These are phyloP conservation scores for Penicillium macrosclerotiorum DNA, from an alignment of 495 filamentous ascomycete genomes.

Conservation along the genomic window DNA sequence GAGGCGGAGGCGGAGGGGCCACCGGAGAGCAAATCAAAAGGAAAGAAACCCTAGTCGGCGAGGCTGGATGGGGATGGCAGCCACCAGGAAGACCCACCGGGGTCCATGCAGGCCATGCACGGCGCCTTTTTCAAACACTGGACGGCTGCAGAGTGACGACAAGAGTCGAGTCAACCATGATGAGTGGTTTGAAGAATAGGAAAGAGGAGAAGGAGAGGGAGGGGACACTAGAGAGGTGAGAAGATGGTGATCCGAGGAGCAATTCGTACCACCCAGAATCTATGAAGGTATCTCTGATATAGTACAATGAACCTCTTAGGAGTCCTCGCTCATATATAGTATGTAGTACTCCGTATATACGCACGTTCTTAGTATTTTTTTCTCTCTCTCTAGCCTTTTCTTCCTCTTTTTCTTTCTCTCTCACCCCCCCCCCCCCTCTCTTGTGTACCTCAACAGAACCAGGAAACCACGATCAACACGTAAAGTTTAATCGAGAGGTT, in stretches of 20 bases:
- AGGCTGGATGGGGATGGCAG: background rate
- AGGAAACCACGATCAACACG: too few relatives aligned
- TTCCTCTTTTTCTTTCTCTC: too few relatives aligned
- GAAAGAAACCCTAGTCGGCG: background rate
- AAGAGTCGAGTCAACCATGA: background rate
- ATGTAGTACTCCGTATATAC: background rate
- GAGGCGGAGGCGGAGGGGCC: background rate
- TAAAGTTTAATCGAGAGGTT: slow-evolving; percentile 23
- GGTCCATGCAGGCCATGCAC: slow-evolving; percentile 9
- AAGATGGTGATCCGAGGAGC: too few relatives aligned
- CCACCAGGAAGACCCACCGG: slow-evolving; percentile 7
- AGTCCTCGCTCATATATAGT: background rate
- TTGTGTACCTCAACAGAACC: background rate
- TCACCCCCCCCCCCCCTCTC: background rate
- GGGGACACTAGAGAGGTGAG: background rate
- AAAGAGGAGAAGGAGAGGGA: background rate
- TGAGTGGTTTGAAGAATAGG: too few relatives aligned
- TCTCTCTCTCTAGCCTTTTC: too few relatives aligned
- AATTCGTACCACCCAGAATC: too few relatives aligned
- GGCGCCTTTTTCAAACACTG: slow-evolving; percentile 9
- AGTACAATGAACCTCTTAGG: too few relatives aligned
- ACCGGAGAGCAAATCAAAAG: background rate
- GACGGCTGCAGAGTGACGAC: slow-evolving; percentile 7
- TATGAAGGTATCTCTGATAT: too few relatives aligned
- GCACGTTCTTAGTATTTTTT: too few relatives aligned